Conservation (phyloP, 1,284 basidiomycete genomes). For the Ganoderma lingzhi region DNA sequence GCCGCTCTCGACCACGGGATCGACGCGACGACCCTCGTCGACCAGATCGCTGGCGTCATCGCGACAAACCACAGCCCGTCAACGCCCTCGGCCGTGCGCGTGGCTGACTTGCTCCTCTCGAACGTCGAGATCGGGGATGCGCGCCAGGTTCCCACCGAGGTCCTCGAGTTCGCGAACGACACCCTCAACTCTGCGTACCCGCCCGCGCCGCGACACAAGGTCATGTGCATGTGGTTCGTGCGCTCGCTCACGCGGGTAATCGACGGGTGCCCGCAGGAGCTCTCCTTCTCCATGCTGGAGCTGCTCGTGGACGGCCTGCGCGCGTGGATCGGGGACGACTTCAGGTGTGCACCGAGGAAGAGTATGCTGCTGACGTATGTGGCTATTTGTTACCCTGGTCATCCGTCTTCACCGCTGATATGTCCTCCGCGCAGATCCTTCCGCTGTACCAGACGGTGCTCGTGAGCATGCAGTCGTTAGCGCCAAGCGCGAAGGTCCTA, state of each 20-base stretch:
- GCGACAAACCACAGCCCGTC: slow-evolving; percentile 53
- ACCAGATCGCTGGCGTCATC: slow-evolving; percentile 59
- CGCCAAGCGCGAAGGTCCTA: slow-evolving; percentile 48
- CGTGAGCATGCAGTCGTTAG: slow-evolving; percentile 55
- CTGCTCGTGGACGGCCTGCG: slow-evolving; percentile 61
- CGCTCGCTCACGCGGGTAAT: slow-evolving; percentile 60
- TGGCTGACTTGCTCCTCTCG: slow-evolving; percentile 66
- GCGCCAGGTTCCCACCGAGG: slow-evolving; percentile 52
- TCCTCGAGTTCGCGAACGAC: slow-evolving; percentile 66
- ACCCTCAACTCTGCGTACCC: slow-evolving; percentile 71
- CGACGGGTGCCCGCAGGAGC: slow-evolving; percentile 58
- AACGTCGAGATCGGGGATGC: slow-evolving; percentile 58
- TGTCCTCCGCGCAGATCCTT: slow-evolving; percentile 50
- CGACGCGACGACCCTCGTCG: slow-evolving; percentile 59
- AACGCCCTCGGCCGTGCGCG: slow-evolving; percentile 53
- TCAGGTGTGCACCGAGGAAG: slow-evolving; percentile 55
- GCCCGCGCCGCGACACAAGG: slow-evolving; percentile 59
- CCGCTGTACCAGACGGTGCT: slow-evolving; percentile 67
- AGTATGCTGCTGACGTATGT: slow-evolving; percentile 67
- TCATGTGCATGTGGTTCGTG: slow-evolving; percentile 67
- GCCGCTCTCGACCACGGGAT: slow-evolving; percentile 66
- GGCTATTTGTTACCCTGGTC: slow-evolving; percentile 1
- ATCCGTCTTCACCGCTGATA: background rate
- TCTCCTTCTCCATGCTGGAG: slow-evolving; percentile 55
- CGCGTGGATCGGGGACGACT: slow-evolving; percentile 71